Evolutionary conservation across 345 rosid genomes (phyloP), one percentile per base, ranked within the genome.

Genomic region (Eucalyptus cloeziana): DNA sequence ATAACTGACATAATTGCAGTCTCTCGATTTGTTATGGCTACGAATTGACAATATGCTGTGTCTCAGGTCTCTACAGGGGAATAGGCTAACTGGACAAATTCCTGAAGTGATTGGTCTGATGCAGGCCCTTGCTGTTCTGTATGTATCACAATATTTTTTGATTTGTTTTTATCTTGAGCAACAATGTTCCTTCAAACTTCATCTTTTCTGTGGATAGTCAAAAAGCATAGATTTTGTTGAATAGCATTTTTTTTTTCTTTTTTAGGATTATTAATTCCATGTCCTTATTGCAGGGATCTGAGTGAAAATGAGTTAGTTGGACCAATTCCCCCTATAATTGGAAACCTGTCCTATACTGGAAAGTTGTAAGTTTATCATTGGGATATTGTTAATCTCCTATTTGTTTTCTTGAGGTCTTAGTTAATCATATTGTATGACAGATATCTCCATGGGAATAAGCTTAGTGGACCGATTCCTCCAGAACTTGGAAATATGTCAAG

Each of bases 101-200:
- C 99, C 99, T 0, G 99, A 96, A 86, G 99, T 97, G 58, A 92
- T 98, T 85, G 99, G 99, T 87, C 89, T 98, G 87, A 97, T 98
- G 99, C 99, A 98, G 93, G 99, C 99, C 80, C 94, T 98, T 25
- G 99, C 99, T 62, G 99, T 98, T 58, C 88, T 98, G 99, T 98
- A 93, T 92, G 99, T 93, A 31, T 25, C 76, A 4, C 19, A 52
- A 33, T 17, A 30, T 45, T 30, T 85, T 76, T 76, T 76, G 85
- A 40, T 76, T 47, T 76, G 30, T 76, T 76, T 76, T 76, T 76
- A 76, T 76, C 47, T 76, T 13, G 27, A 76, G 85, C 3, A 15
- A 40, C 30, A 10, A 76, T 6, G 30, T 40, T 40, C 45, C 83
- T 76, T 40, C 47, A 40, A 11, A 21, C 83, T 37, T 76, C 25